These are phyloP conservation scores for Arxiozyma slooffiae DNA, from an alignment of 1,139 yeast species.

Conservation along the genomic window DNA sequence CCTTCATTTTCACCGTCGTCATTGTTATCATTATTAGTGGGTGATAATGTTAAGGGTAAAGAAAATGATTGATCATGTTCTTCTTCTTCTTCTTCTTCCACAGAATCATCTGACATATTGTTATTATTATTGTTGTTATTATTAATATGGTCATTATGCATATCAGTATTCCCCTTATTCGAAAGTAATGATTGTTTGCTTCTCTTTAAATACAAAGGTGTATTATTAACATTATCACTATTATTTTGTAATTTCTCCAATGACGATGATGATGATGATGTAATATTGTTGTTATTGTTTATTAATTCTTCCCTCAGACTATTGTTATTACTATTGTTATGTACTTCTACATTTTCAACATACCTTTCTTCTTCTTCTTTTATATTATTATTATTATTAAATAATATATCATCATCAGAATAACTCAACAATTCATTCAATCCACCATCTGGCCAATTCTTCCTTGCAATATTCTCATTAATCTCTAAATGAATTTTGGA, in stretches of 20 bases:
- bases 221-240: not conserved
- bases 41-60: constrained; percentile 10
- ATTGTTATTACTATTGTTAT: not conserved
- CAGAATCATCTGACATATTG: too few species aligned
- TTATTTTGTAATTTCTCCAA: too few species aligned
- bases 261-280: not conserved
- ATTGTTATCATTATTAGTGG: constrained; percentile 1
- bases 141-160: not conserved
- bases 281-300: not conserved
- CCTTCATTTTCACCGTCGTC: not conserved
- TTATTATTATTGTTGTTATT: too few species aligned
- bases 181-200: not conserved
- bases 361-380: constrained; percentile 9
- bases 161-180: too few species aligned
- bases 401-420: constrained; percentile 30
- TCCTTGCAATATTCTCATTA: constrained; percentile 69
- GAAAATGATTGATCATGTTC: constrained; percentile 16
- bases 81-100: constrained; percentile 7
- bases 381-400: constrained; percentile 22
- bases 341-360: constrained; percentile 19
- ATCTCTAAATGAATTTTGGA: constrained; percentile 74
- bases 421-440: constrained; percentile 53
- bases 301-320: not conserved
- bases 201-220: not conserved
- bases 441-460: constrained; percentile 85